Evolutionary conservation across 2,329 filamentous ascomycete species (phyloP).

Genomic region (Calcarisporium arbuscula): DNA sequence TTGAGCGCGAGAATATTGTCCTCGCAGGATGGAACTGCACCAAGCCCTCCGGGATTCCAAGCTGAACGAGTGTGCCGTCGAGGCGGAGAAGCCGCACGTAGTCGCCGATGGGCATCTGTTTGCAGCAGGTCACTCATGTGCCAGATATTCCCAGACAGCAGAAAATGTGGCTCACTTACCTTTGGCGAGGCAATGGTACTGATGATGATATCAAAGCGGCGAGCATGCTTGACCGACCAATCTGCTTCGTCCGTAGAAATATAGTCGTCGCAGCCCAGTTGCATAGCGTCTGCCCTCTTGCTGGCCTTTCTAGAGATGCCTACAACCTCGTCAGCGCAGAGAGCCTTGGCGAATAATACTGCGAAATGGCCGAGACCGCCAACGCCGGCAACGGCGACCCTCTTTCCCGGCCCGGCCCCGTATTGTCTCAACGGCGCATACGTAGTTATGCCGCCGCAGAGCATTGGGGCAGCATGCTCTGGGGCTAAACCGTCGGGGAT

Average conservation of each 20-base stretch:
- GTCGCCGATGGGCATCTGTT: constrained; percentile 57
- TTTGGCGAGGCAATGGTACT: constrained; percentile 44
- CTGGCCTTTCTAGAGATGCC: constrained; percentile 47
- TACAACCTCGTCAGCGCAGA: constrained; percentile 54
- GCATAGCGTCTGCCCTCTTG: constrained; percentile 48
- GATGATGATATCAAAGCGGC: constrained; percentile 50
- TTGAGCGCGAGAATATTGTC: constrained; percentile 34
- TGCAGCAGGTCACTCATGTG: not conserved
- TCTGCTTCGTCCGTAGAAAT: constrained; percentile 37
- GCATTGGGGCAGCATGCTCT: constrained; percentile 50
- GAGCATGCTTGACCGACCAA: constrained; percentile 46
- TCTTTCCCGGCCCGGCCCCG: constrained; percentile 59
- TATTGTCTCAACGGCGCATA: constrained; percentile 56
- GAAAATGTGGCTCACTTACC: no score
- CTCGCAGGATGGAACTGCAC: constrained; percentile 26
- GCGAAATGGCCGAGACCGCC: constrained; percentile 65
- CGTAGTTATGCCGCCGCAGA: constrained; percentile 64
- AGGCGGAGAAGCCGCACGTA: constrained; percentile 55
- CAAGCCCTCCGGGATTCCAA: constrained; percentile 36
- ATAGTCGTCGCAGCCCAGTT: constrained; percentile 49
- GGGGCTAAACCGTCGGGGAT: constrained; percentile 34
- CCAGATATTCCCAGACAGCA: not conserved
- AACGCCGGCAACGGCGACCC: constrained; percentile 59
- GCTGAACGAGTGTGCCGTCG: constrained; percentile 57
- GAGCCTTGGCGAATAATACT: constrained; percentile 58